These are phyloP conservation scores for Stylosanthes scabra DNA, from an alignment of 331 rosid species.

Conservation along the genomic window DNA sequence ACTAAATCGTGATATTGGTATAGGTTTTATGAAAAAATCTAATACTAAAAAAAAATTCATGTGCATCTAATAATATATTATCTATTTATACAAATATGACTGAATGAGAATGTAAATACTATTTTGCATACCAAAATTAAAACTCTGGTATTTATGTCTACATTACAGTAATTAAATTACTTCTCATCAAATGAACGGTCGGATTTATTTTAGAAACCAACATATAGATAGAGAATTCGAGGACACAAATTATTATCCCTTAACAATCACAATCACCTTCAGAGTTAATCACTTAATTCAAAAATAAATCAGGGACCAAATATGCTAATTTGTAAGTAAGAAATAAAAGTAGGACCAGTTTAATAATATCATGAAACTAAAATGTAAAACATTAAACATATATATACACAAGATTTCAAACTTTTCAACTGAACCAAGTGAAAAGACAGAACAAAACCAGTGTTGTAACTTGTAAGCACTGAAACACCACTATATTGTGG, in stretches of 20 bases:
- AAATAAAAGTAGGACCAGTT: neutral
- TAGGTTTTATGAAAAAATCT: no score
- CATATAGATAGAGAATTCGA: neutral
- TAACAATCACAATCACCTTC: neutral
- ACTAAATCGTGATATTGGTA: no score
- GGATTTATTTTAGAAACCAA: neutral
- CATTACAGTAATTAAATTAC: no score
- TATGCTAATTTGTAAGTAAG: neutral
- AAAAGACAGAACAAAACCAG: constrained; percentile 11
- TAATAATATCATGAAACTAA: neutral
- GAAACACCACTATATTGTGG: constrained; percentile 33
- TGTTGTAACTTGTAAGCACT: neutral
- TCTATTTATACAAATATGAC: no score
- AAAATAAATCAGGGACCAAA: no score
- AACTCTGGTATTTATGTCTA: no score
- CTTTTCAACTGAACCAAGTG: neutral
- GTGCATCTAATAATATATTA: no score
- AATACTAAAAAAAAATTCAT: no score
- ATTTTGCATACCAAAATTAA: no score
- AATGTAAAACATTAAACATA: neutral
- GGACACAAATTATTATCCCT: neutral
- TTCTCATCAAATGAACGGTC: neutral
- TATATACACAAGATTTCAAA: neutral
- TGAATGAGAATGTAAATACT: no score
- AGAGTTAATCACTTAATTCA: no score